Evolutionary conservation across 495 filamentous ascomycete species (phyloP).

Genomic region (Neurospora hispaniola): DNA sequence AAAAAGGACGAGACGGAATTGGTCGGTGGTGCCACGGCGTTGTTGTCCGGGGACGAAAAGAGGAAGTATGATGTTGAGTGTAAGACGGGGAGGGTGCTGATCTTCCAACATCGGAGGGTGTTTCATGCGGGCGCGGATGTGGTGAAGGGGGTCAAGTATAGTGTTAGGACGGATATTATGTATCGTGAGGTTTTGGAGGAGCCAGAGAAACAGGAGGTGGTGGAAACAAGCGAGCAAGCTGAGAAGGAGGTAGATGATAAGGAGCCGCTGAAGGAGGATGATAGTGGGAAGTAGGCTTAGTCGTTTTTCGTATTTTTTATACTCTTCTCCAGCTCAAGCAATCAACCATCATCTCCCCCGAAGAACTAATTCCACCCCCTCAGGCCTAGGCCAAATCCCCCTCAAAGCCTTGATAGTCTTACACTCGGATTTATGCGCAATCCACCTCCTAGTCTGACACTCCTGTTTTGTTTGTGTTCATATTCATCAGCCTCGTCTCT

Average conservation of each 20-base stretch:
- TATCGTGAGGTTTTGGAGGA: conserved; percentile 35
- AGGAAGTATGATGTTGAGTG: conserved; percentile 53
- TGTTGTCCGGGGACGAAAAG: conserved; percentile 39
- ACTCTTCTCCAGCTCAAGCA: neutral
- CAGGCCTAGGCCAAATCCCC: conserved; percentile 23
- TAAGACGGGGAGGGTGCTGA: conserved; percentile 57
- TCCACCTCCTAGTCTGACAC: conserved; percentile 34
- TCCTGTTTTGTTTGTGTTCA: conserved; percentile 13
- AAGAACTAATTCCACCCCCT: neutral
- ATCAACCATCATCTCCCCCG: neutral
- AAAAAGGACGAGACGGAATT: conserved; percentile 26
- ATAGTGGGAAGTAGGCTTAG: neutral
- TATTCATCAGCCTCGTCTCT: neutral
- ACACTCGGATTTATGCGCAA: conserved; percentile 33
- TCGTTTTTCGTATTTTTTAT: neutral
- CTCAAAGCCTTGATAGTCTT: conserved; percentile 28
- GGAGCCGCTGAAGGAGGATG: neutral
- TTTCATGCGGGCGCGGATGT: conserved; percentile 70
- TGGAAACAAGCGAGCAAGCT: neutral
- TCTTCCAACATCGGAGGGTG: conserved; percentile 66
- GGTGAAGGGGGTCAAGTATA: conserved; percentile 60
- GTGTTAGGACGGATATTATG: conserved; percentile 69
- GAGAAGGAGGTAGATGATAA: neutral
- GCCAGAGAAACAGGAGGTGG: neutral
- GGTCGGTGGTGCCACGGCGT: conserved; percentile 54